phyloP scores from a whole-genome alignment of 164 flowering plant genomes.

The Annona cherimola region DNA sequence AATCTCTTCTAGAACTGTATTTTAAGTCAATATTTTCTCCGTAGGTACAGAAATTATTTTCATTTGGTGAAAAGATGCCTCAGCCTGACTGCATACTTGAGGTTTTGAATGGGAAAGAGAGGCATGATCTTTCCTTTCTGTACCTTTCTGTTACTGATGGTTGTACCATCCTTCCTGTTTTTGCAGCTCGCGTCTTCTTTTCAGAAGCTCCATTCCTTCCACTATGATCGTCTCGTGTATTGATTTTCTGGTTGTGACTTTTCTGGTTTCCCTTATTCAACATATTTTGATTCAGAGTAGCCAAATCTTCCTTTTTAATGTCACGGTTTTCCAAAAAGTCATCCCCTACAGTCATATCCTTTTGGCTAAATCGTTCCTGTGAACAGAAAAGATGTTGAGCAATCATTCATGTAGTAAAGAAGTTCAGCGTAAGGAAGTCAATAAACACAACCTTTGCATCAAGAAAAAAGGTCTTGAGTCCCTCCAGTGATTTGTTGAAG shows the following conservation, averaged over 20 bases:
- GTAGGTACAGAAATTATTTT: slow-evolving; percentile 18
- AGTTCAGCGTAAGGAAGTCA: neutral
- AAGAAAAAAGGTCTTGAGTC: slow-evolving; percentile 54
- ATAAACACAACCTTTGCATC: slow-evolving; percentile 49
- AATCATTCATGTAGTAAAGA: neutral
- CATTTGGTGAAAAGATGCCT: slow-evolving; percentile 16
- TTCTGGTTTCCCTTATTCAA: slow-evolving; percentile 17
- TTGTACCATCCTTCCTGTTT: slow-evolving; percentile 13
- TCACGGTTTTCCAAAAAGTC: slow-evolving; percentile 17
- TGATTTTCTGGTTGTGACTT: slow-evolving; percentile 27
- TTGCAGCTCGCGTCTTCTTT: slow-evolving; percentile 9
- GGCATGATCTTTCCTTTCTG: slow-evolving; percentile 17
- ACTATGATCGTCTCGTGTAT: slow-evolving; percentile 4
- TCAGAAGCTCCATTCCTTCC: slow-evolving; percentile 20
- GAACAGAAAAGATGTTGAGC: slow-evolving; percentile 4
- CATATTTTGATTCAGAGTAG: slow-evolving; percentile 9
- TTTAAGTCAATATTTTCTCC: slow-evolving; percentile 34
- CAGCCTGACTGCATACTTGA: slow-evolving; percentile 16
- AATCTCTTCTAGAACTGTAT: slow-evolving; percentile 22
- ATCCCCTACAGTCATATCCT: slow-evolving; percentile 3
- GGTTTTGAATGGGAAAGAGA: slow-evolving; percentile 13
- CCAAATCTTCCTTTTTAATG: slow-evolving; percentile 17
- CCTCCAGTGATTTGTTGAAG: slow-evolving; percentile 58
- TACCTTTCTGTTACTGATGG: slow-evolving; percentile 13
- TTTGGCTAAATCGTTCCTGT: slow-evolving; percentile 48